These are phyloP conservation scores for Diaporthe australafricana DNA, from an alignment of 2,329 filamentous ascomycete genomes.

Conservation along the genomic window DNA sequence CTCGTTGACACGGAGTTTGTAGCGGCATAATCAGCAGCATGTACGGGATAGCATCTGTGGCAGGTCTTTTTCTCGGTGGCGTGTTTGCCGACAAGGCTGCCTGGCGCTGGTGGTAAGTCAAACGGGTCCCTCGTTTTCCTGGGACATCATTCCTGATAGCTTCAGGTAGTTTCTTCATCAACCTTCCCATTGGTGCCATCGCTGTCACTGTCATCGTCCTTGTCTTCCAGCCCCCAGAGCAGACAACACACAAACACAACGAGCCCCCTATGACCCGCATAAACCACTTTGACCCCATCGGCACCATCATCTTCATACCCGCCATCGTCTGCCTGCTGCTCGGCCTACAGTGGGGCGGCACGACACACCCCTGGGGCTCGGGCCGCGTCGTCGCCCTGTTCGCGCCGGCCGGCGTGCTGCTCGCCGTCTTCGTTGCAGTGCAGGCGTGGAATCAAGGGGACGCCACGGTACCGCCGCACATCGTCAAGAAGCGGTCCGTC, in stretches of 20 bases:
- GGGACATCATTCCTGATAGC: no score
- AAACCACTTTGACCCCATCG: slow-evolving; percentile 38
- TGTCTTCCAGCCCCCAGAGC: slow-evolving; percentile 38
- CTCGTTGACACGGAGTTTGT: no score
- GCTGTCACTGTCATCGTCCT: slow-evolving; percentile 26
- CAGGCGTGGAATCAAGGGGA: neutral
- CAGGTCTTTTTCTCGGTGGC: slow-evolving; percentile 37
- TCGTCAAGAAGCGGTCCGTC: slow-evolving; percentile 54
- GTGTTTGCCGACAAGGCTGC: slow-evolving; percentile 28
- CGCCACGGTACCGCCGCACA: slow-evolving; percentile 52
- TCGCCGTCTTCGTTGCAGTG: slow-evolving; percentile 37
- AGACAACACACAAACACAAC: no score
- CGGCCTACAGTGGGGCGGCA: slow-evolving; percentile 57
- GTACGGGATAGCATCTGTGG: slow-evolving; percentile 52
- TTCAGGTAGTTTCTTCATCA: slow-evolving; percentile 39
- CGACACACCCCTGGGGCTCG: slow-evolving; percentile 39
- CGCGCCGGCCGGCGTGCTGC: slow-evolving; percentile 47
- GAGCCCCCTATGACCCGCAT: neutral
- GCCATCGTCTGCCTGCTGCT: slow-evolving; percentile 56
- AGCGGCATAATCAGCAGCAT: slow-evolving; percentile 54
- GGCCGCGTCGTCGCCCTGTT: slow-evolving; percentile 51
- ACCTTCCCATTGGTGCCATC: slow-evolving; percentile 42
- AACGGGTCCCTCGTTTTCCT: no score
- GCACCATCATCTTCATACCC: slow-evolving; percentile 39
- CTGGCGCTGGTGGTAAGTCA: slow-evolving; percentile 42